Conservation (phyloP, 192 early-diverging fungal species). For the Podila epigama region DNA sequence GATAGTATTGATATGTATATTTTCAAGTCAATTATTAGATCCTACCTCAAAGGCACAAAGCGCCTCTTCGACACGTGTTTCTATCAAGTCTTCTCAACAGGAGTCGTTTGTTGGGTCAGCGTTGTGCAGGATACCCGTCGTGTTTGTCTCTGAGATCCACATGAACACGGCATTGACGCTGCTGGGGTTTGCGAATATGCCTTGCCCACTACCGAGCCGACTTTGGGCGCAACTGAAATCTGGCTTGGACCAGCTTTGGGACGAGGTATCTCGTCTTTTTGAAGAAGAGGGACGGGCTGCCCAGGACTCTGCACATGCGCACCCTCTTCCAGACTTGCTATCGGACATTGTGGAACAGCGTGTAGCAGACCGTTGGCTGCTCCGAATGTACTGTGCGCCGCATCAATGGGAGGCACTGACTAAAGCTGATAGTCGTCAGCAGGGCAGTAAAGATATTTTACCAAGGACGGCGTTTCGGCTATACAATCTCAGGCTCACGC, state of each 20-base stretch:
- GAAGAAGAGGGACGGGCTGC: no score
- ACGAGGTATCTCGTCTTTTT: not conserved
- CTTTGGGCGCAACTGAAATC: slow-evolving; percentile 25
- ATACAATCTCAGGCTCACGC: slow-evolving; percentile 11
- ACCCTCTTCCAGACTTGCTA: not conserved
- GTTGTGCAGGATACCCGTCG: not conserved
- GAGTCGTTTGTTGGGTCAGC: no score
- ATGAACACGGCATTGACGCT: slow-evolving; percentile 4
- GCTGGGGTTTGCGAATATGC: slow-evolving; percentile 14
- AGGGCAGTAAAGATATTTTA: not conserved
- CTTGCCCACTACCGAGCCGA: slow-evolving; percentile 29
- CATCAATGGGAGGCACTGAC: not conserved
- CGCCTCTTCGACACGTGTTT: no score
- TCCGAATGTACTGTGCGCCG: slow-evolving; percentile 12
- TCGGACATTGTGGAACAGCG: not conserved
- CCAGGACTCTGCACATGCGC: not conserved
- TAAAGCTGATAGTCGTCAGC: not conserved
- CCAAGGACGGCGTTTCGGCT: slow-evolving; percentile 14
- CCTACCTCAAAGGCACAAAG: no score
- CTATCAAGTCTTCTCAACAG: no score
- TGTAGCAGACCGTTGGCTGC: not conserved
- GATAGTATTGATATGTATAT: no score
- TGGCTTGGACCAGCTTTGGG: slow-evolving; percentile 11
- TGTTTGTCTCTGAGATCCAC: slow-evolving; percentile 25
- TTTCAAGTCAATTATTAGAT: not conserved